These are phyloP conservation scores for Eucalyptus paniculata DNA, from an alignment of 345 rosid species.

Conservation along the genomic window DNA sequence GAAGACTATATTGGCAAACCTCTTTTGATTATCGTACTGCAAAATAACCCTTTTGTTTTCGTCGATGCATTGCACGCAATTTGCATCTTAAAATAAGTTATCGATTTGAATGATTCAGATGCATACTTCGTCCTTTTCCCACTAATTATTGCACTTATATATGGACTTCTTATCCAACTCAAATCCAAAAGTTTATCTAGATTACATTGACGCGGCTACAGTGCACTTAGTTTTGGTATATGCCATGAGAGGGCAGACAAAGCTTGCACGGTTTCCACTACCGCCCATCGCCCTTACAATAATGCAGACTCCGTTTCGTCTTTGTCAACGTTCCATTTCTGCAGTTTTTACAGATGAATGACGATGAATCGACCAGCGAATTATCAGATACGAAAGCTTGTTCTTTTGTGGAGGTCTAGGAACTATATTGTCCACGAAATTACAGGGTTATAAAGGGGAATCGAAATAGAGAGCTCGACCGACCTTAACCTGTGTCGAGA, in stretches of 20 bases:
- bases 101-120: background rate
- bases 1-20: background rate
- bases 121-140: background rate
- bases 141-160: background rate
- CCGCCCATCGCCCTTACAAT: background rate
- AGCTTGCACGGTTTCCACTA: background rate
- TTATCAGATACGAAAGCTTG: background rate
- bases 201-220: background rate
- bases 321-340: background rate
- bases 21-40: background rate
- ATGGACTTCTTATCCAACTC: background rate
- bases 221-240: background rate
- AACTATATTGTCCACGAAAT: background rate
- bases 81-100: background rate
- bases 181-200: background rate
- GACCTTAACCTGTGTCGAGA: background rate
- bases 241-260: background rate
- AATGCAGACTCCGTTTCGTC: background rate
- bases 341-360: background rate
- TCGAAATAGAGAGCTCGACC: background rate
- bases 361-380: background rate
- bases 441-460: background rate
- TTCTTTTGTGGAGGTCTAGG: background rate
- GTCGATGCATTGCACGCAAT: background rate
- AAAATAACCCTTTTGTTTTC: background rate